Conservation (phyloP, 257 asterid species). For the Plantago ovata region DNA sequence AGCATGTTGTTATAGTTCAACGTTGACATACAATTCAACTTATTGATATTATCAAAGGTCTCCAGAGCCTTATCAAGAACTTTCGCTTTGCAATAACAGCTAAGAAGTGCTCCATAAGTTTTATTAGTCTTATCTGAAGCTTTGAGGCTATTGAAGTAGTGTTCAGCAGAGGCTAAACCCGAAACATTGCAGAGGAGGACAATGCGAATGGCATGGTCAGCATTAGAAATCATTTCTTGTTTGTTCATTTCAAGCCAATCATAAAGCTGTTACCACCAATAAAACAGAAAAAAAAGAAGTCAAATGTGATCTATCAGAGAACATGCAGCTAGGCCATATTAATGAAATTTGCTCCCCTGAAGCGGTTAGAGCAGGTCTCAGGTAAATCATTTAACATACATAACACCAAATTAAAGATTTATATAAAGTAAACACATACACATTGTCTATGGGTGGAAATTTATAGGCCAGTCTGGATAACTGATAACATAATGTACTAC, state of each 20-base stretch:
- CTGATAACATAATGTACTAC: too few relatives aligned
- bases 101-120: conserved; percentile 69
- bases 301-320: not conserved
- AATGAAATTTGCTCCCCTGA: too few relatives aligned
- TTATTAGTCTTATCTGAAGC: conserved; percentile 51
- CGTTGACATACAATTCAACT: conserved; percentile 30
- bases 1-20: conserved; percentile 61
- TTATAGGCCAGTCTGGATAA: too few relatives aligned
- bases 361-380: too few relatives aligned
- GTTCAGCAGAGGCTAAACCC: conserved; percentile 50
- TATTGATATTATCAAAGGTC: conserved; percentile 55
- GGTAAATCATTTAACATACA: too few relatives aligned
- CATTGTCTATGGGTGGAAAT: too few relatives aligned
- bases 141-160: conserved; percentile 52
- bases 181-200: conserved; percentile 55
- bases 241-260: conserved; percentile 59
- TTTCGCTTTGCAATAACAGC: conserved; percentile 52
- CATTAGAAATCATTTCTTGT: conserved; percentile 25
- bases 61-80: conserved; percentile 52
- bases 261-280: conserved; percentile 37
- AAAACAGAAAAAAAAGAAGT: conserved; percentile 12
- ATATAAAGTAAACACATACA: too few relatives aligned
- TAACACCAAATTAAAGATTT: too few relatives aligned
- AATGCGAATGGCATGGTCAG: conserved; percentile 56
- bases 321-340: not conserved